Evolutionary conservation across 139 green algal species (phyloP).

Genomic region (Dunaliella primolecta): DNA sequence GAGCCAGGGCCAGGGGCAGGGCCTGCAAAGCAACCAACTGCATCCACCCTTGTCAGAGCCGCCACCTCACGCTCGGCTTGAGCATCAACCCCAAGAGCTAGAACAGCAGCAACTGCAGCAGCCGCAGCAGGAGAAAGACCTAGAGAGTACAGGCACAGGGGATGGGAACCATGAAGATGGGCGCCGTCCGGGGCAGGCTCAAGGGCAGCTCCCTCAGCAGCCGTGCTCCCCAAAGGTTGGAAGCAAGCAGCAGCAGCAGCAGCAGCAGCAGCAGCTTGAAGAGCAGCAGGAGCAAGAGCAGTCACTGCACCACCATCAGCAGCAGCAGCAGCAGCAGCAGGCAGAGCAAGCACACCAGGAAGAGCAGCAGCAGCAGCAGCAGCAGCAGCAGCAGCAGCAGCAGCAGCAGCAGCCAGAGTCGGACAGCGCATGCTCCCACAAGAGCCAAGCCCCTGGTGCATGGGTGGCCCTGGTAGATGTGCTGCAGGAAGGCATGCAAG

Average conservation of each 20-base stretch:
- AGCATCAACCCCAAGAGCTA: too few species aligned
- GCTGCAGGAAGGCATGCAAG: conserved; percentile 31
- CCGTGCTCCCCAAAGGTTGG: too few species aligned
- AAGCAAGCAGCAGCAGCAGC: too few species aligned
- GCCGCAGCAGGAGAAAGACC: neutral
- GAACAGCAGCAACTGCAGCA: neutral
- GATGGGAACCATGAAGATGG: neutral
- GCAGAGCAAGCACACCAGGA: neutral
- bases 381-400: neutral
- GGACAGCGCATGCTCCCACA: neutral
- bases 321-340: neutral
- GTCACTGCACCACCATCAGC: neutral
- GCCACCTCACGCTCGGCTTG: too few species aligned
- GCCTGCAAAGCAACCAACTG: too few species aligned
- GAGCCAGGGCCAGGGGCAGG: too few species aligned
- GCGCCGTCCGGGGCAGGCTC: too few species aligned
- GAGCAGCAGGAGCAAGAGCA: too few species aligned
- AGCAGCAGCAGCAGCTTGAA: too few species aligned
- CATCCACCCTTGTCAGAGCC: too few species aligned
- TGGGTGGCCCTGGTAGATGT: conserved; percentile 46
- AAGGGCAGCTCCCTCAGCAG: too few species aligned
- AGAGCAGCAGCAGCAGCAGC: neutral
- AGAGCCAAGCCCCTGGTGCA: neutral
- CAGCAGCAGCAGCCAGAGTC: neutral
- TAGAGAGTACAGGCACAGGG: neutral